Percentiles rank a stretch among this genome's conserved stretches.
phyloP scores from a whole-genome alignment of 164 flowering plant species.

The Aristolochia contorta region DNA sequence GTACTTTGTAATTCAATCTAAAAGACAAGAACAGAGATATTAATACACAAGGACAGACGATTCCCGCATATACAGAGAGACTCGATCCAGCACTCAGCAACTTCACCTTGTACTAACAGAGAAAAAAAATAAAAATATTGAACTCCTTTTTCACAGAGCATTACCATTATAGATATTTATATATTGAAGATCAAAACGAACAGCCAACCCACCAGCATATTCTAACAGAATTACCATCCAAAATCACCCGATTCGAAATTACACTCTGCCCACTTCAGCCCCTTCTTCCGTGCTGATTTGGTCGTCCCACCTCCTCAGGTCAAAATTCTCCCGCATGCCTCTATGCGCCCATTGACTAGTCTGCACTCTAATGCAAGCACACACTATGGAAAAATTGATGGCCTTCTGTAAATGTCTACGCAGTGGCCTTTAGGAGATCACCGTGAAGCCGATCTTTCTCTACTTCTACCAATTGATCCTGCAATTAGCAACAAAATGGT shows the following conservation, averaged over 20 bases:
- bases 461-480: background rate
- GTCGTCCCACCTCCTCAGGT: slow-evolving; percentile 6
- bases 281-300: background rate
- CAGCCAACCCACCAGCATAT: background rate
- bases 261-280: slow-evolving; percentile 11
- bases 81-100: slow-evolving; percentile 19
- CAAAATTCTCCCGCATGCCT: slow-evolving; percentile 12
- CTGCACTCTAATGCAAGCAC: slow-evolving; percentile 37
- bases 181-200: slow-evolving; percentile 6
- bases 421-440: slow-evolving; percentile 18
- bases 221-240: slow-evolving; percentile 1
- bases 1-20: slow-evolving; percentile 16
- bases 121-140: background rate
- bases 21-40: slow-evolving; percentile 6
- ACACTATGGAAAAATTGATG: slow-evolving; percentile 32
- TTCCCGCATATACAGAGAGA: slow-evolving; percentile 23
- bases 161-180: background rate
- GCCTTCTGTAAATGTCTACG: slow-evolving; percentile 15
- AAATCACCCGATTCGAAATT: background rate
- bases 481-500: background rate
- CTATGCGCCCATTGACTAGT: slow-evolving; percentile 13
- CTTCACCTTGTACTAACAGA: slow-evolving; percentile 1
- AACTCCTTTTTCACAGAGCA: slow-evolving; percentile 6
- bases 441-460: background rate
- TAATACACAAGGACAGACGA: slow-evolving; percentile 15